phyloP scores from a whole-genome alignment of 805 yeast species.

The Pichia membranifaciens region DNA sequence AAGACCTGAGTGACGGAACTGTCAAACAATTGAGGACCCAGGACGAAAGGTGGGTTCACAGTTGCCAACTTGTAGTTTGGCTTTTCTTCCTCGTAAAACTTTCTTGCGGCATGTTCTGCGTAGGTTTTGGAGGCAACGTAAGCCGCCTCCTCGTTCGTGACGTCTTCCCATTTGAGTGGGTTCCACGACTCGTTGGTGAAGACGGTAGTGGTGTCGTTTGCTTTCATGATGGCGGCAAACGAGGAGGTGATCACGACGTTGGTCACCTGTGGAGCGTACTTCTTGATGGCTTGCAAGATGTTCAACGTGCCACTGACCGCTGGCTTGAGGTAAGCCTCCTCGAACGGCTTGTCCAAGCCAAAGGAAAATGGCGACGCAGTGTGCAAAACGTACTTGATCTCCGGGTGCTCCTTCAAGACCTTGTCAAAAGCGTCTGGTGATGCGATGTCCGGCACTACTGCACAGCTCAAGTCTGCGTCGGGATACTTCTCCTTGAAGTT shows the following conservation, averaged over 20 bases:
- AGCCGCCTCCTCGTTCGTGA: constrained; percentile 25
- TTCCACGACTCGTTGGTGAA: constrained; percentile 37
- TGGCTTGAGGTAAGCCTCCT: constrained; percentile 48
- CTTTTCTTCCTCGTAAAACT: constrained; percentile 37
- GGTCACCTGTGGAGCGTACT: constrained; percentile 39
- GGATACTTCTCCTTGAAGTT: constrained; percentile 16
- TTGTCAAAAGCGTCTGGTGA: constrained; percentile 42
- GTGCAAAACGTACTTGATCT: constrained; percentile 42
- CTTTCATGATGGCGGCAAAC: constrained; percentile 39
- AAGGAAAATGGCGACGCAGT: constrained; percentile 44
- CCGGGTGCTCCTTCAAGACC: constrained; percentile 36
- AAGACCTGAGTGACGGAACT: constrained; percentile 28
- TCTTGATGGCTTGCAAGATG: constrained; percentile 39
- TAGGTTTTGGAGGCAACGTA: constrained; percentile 43
- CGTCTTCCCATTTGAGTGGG: constrained; percentile 29
- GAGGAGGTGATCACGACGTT: constrained; percentile 51
- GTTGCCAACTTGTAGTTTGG: constrained; percentile 35
- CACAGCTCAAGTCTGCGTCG: constrained; percentile 24
- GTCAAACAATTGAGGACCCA: constrained; percentile 49
- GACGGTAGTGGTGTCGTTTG: constrained; percentile 7
- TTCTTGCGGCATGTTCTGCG: constrained; percentile 57
- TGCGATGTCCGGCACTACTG: constrained; percentile 33
- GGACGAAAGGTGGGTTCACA: constrained; percentile 40
- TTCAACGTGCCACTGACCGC: constrained; percentile 52
- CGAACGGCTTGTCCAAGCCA: constrained; percentile 37